Evolutionary conservation across 2,329 filamentous ascomycete species (phyloP), one percentile per base, ranked within the genome.

Genomic region (Apiospora saccharicola): DNA sequence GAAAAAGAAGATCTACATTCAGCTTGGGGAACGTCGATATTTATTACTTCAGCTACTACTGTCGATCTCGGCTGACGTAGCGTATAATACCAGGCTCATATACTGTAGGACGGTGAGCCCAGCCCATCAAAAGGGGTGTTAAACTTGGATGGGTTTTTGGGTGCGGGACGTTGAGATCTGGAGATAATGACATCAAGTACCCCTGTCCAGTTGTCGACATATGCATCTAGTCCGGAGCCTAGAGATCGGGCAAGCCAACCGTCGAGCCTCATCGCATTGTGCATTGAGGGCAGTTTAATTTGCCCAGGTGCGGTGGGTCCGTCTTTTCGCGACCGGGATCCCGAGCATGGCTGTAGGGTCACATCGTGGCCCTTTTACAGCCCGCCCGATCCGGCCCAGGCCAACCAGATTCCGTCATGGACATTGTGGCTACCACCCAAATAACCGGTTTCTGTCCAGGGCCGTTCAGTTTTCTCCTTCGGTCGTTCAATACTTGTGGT

Each of bases 371-470:
- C 34, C 37, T 41, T 24, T 64, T 41, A 10, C 57, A 22, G 22
- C 30, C 57, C 57, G 34, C 34, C 57, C 30, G 57, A 64, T 64
- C 53, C 53, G 53, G 30, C 53, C 53, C 53, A 61, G 53, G 30
- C 57, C 57, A 64, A 34, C 57, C 57, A 64, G 30, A 64, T 64
- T 64, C 57, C 57, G 57, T 64, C 57, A 64, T 64, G 57, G 57
- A 64, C 57, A 6, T n/a, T n/a, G 34, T 64, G 57, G 57, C 57
- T 64, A 64, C 57, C 30, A 64, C 57, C 57, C 57, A 4, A 64
- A 64, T 64, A 64, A 64, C 57, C 57, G 30, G 57, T 64, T 64
- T 64, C 57, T 34, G 57, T 64, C 57, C 34, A n/a, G n/a, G 13
- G 5, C 4, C 34, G 57, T 41, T n/a, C 57, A n/a, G 30, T 61